Base-by-base conservation (phyloP, 495 filamentous ascomycete species). In the Lichenothelia convexa region DNA sequence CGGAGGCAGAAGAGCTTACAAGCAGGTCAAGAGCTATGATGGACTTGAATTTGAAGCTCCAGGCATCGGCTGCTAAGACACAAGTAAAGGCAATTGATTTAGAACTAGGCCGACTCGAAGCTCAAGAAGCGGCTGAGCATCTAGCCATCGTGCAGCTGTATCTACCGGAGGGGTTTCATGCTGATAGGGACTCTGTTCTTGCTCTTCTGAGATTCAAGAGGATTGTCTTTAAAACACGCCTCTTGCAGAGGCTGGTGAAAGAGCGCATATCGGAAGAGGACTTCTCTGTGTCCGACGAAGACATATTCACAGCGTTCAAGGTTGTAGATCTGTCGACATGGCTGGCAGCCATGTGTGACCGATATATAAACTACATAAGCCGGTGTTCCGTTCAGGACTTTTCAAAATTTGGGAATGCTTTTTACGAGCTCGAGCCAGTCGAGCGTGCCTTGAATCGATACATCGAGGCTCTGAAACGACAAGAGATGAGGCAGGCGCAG, bases 61-160 rank as follows among this genome's bases (percentile, higher is more conserved):
- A 92, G 46, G 67, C 75, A 24, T 87, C 85, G 8, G 83, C 82
- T 17, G 67, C 80, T 9, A 94, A 93, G 58, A 74, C 85, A 2
- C 86, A 93, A 53, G 76, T 80, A 46, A 94, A 89, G 53, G 84
- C 83, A 0, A 87, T 95, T 38, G 86, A 94, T 45, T 62, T 93
- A 5, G 91, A 95, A 52, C 63, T 95, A 17, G 67, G 75, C 21
- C 78, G 78, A 41, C 71, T 97, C 55, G 82, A 93, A 43, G 81
- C 85, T 2, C 79, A 87, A 46, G 85, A 97, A 64, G 81, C 83
- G 2, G 57, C 71, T 15, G 80, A 94, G 44, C 87, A 94, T 47
- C 66, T 95, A 8, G 70, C 73, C 2, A 93, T 97, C 39, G 62
- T 94, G 34, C 70, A 75, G 53, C 60, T 87, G 17, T 95, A 93